Conservation (phyloP, 805 yeast species). For the Ogataea haglerorum region DNA sequence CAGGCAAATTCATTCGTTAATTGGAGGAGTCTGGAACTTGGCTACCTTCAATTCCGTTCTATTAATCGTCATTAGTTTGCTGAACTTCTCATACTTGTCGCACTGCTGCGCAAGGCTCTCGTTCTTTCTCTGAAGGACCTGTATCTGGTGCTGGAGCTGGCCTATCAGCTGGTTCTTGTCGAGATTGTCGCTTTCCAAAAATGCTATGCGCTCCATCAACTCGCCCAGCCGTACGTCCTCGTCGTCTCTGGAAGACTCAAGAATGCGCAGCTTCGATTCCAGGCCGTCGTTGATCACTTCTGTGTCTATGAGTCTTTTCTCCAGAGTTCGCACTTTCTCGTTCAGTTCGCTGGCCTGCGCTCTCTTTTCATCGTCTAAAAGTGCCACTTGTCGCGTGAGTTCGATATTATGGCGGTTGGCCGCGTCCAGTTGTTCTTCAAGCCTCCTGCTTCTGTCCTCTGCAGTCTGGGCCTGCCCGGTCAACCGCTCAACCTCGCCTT, state of each 20-base stretch:
- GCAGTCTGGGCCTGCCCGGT: conserved; percentile 1
- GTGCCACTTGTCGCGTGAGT: conserved; percentile 9
- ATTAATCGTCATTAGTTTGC: conserved; percentile 21
- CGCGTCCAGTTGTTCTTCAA: background rate
- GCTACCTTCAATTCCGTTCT: conserved; percentile 22
- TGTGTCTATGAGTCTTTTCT: conserved; percentile 15
- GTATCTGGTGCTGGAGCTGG: conserved; percentile 1
- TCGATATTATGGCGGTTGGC: background rate
- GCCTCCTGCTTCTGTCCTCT: background rate
- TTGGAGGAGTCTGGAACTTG: conserved; percentile 27
- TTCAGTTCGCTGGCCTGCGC: conserved; percentile 2
- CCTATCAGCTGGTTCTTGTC: conserved; percentile 12
- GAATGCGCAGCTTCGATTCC: conserved; percentile 21
- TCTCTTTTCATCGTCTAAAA: conserved; percentile 6
- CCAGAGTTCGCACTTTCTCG: conserved; percentile 8
- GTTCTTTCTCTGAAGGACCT: background rate
- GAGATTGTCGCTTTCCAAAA: conserved; percentile 18
- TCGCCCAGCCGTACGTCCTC: conserved; percentile 18
- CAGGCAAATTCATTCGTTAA: conserved; percentile 6
- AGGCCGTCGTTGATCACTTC: conserved; percentile 28
- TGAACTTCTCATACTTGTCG: conserved; percentile 22
- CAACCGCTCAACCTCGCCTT: conserved; percentile 19
- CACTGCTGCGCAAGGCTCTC: background rate
- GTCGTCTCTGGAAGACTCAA: conserved; percentile 5
- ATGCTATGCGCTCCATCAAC: conserved; percentile 24